A percentile compares a stretch with the other conserved stretches of the same genome.
These are phyloP conservation scores for Reutealis trisperma DNA, from an alignment of 345 rosid genomes.

Conservation along the genomic window DNA sequence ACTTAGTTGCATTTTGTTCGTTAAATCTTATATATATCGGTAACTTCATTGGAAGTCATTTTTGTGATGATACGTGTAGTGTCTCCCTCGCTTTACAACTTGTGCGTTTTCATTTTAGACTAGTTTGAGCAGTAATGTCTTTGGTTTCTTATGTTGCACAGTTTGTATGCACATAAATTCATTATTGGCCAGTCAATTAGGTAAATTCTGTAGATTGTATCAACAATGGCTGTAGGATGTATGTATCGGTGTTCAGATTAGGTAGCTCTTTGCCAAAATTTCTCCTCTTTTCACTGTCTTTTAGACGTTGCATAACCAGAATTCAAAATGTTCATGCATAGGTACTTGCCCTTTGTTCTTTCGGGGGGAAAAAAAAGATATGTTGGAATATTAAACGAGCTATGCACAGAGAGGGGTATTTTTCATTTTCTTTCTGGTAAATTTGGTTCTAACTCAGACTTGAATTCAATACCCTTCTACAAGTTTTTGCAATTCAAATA, in stretches of 20 bases:
- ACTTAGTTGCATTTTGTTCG: constrained; percentile 26
- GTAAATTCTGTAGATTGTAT: constrained; percentile 30
- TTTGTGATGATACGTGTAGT: constrained; percentile 6
- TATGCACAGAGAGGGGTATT: too few species aligned
- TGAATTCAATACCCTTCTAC: too few species aligned
- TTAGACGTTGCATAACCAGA: not conserved
- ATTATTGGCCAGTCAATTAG: constrained; percentile 20
- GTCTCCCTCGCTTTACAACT: not conserved
- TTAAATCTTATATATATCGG: not conserved
- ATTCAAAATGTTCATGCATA: not conserved
- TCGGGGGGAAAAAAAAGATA: too few species aligned
- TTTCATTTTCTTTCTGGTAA: too few species aligned
- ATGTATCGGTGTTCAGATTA: constrained; percentile 22
- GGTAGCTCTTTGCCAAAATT: not conserved
- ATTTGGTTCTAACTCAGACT: too few species aligned
- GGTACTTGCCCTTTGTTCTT: not conserved
- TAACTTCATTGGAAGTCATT: not conserved
- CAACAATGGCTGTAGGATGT: constrained; percentile 21
- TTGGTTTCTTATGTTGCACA: not conserved
- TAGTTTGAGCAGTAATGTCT: constrained; percentile 13
- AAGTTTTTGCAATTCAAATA: too few species aligned
- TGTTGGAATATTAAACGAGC: too few species aligned
- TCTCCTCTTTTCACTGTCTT: too few species aligned
- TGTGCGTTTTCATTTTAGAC: constrained; percentile 5
- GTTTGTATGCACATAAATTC: constrained; percentile 30